phyloP scores from a whole-genome alignment of 768 basidiomycete genomes.

The Podaxis carcinomalis region DNA sequence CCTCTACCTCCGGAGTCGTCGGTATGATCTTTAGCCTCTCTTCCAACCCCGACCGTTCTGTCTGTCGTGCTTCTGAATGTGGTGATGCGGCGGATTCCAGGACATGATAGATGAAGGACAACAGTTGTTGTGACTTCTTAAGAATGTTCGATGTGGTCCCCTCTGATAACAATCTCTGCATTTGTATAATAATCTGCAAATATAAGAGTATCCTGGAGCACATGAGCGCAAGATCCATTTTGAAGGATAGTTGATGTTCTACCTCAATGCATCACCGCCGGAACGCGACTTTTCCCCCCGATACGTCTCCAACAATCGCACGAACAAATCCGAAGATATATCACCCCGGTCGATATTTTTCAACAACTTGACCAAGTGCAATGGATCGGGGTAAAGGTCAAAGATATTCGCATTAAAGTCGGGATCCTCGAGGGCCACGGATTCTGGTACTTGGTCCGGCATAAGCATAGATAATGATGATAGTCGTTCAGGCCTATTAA shows the following conservation, averaged over 20 bases:
- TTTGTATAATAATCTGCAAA: conserved; percentile 77
- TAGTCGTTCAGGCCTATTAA: conserved; percentile 20
- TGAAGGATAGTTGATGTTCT: conserved; percentile 9
- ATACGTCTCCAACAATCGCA: conserved; percentile 70
- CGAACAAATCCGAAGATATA: conserved; percentile 68
- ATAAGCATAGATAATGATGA: conserved; percentile 41
- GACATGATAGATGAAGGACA: conserved; percentile 82
- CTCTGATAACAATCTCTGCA: conserved; percentile 66
- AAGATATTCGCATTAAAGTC: conserved; percentile 55
- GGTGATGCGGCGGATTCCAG: conserved; percentile 41
- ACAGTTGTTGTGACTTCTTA: conserved; percentile 62
- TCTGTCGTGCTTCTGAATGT: conserved; percentile 22
- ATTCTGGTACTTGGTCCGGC: conserved; percentile 30
- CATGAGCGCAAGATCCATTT: neutral
- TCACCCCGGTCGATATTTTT: conserved; percentile 64
- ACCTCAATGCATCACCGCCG: conserved; percentile 53
- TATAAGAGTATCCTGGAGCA: conserved; percentile 57
- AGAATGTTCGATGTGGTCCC: conserved; percentile 55
- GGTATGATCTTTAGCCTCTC: conserved; percentile 22
- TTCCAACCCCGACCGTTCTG: conserved; percentile 2
- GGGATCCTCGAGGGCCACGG: conserved; percentile 34
- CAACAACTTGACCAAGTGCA: conserved; percentile 61
- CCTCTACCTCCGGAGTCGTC: conserved; percentile 33
- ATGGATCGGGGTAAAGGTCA: conserved; percentile 72
- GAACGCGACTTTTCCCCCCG: conserved; percentile 34